phyloP scores from a whole-genome alignment of 2,329 filamentous ascomycete genomes.

The Aspergillus neoniger region DNA sequence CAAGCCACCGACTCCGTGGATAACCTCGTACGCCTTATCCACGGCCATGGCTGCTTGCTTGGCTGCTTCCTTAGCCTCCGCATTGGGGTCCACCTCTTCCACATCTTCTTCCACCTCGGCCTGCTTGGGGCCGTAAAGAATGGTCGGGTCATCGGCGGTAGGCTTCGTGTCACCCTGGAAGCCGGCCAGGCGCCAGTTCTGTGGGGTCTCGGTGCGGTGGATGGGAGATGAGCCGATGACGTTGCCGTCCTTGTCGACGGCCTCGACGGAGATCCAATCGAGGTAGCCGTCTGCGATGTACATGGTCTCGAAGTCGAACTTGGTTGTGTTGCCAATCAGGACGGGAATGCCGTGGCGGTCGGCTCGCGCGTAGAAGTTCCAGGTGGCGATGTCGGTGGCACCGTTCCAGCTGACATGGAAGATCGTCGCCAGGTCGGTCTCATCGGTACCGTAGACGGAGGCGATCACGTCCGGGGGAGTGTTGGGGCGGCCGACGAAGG shows the following conservation, averaged over 20 bases:
- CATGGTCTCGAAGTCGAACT: conserved; percentile 41
- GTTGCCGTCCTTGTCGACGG: conserved; percentile 28
- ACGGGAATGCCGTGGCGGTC: conserved; percentile 26
- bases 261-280: conserved; percentile 35
- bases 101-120: conserved; percentile 18
- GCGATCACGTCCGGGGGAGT: conserved; percentile 36
- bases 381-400: conserved; percentile 50
- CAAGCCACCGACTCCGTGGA: conserved; percentile 32
- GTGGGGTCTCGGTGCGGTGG: conserved; percentile 27
- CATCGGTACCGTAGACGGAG: conserved; percentile 33
- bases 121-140: conserved; percentile 21
- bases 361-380: conserved; percentile 34
- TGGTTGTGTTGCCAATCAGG: conserved; percentile 31
- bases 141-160: conserved; percentile 30
- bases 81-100: conserved; percentile 5
- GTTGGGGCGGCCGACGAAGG: conserved; percentile 38
- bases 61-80: conserved; percentile 26
- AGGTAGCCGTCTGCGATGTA: conserved; percentile 33
- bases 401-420: conserved; percentile 51
- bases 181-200: conserved; percentile 34
- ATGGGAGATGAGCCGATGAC: conserved; percentile 31
- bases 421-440: conserved; percentile 25
- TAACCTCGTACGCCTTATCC: conserved; percentile 34
- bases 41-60: conserved; percentile 33
- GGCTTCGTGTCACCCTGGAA: conserved; percentile 28